phyloP scores from a whole-genome alignment of 2,329 filamentous ascomycete genomes.

The Ophiostoma himal-ulmi region DNA sequence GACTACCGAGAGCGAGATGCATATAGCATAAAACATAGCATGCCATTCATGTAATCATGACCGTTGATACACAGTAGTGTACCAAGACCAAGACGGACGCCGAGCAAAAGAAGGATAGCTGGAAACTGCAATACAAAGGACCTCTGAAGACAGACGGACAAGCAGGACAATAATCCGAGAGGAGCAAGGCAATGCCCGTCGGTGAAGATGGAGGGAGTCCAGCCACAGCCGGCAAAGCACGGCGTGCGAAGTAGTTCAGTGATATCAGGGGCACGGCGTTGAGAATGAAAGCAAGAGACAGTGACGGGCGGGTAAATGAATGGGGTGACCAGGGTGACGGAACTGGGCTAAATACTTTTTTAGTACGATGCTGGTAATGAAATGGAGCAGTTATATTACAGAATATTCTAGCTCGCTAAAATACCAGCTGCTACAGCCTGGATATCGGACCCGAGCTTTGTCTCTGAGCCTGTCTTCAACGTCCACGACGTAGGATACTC shows the following conservation, averaged over 20 bases:
- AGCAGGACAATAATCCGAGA: not conserved
- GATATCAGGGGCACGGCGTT: not conserved
- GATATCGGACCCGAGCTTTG: not conserved
- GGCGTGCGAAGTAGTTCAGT: not conserved
- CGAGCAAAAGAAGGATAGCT: not conserved
- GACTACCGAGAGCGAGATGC: constrained; percentile 1
- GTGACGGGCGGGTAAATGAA: not conserved
- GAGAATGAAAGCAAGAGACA: not conserved
- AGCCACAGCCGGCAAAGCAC: constrained; percentile 4
- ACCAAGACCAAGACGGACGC: not conserved
- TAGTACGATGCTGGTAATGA: not conserved
- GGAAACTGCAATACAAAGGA: not conserved
- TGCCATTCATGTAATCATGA: not conserved
- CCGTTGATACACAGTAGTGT: not conserved
- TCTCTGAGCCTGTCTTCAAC: not conserved
- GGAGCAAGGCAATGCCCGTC: not conserved
- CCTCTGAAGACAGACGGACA: not conserved
- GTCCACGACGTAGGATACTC: not conserved
- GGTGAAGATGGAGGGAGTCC: not conserved
- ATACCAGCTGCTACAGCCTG: not conserved
- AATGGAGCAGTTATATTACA: not conserved
- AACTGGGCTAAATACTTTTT: not conserved
- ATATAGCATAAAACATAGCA: not conserved
- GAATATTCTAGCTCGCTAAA: not conserved
- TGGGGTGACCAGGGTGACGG: constrained; percentile 5